These are phyloP conservation scores for Choiromyces venosus DNA, from an alignment of 495 filamentous ascomycete species.

Conservation along the genomic window DNA sequence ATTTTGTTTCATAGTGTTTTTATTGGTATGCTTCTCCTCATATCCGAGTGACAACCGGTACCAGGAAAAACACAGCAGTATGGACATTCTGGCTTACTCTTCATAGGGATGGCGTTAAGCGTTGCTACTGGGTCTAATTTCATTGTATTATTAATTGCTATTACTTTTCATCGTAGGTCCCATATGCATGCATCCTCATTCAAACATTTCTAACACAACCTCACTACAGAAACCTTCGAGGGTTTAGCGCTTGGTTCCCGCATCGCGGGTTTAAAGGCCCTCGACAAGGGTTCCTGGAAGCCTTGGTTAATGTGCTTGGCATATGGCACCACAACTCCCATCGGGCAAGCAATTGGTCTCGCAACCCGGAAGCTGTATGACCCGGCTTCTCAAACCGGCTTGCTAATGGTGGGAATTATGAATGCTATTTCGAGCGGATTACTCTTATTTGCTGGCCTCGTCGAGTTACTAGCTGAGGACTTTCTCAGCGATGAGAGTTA, in stretches of 20 bases:
- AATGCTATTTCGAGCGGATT: constrained; percentile 64
- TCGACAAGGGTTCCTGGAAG: constrained; percentile 48
- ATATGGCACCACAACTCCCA: constrained; percentile 56
- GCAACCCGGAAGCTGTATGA: constrained; percentile 56
- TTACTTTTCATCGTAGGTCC: constrained; percentile 54
- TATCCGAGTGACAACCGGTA: not conserved
- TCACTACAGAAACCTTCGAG: constrained; percentile 56
- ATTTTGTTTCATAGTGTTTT: constrained; percentile 85
- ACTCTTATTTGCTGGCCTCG: constrained; percentile 82
- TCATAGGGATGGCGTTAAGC: constrained; percentile 64
- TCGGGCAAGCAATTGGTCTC: constrained; percentile 58
- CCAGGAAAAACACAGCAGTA: not conserved
- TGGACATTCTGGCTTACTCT: not conserved
- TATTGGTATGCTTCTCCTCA: constrained; percentile 26
- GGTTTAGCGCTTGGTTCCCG: constrained; percentile 62
- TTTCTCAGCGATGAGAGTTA: constrained; percentile 89
- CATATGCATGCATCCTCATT: not conserved
- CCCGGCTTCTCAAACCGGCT: constrained; percentile 57
- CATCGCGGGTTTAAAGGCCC: constrained; percentile 53
- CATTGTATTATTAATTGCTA: constrained; percentile 61
- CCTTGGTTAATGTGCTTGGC: constrained; percentile 62
- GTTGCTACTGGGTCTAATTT: constrained; percentile 60
- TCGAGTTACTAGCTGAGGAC: constrained; percentile 88
- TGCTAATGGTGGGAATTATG: constrained; percentile 63
- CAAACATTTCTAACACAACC: constrained; percentile 4